Evolutionary conservation across 2,329 filamentous ascomycete genomes (phyloP), one percentile per base, ranked within the genome.

Genomic region (Penicillium sp.): DNA sequence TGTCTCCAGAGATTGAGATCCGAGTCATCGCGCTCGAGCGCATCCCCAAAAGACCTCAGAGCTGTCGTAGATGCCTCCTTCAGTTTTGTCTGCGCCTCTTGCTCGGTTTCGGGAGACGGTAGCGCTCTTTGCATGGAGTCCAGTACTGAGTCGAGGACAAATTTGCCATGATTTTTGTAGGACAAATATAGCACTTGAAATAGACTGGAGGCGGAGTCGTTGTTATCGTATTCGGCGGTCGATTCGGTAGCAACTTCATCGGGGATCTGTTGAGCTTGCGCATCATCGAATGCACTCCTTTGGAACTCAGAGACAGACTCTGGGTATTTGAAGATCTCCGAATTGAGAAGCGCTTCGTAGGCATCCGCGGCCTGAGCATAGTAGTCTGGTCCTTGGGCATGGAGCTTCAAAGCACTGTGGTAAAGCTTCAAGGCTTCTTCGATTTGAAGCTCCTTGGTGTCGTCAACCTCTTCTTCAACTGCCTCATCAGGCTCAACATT

Each of bases 371-470:
- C 92, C 64, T 89, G 84, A 40, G 82, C 72, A 67, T 89, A 93
- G 46, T 83, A 88, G 14, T 75, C 75, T 0, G 88, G 83, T 2
- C 93, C 91, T 71, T 95, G 89, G 1, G 92, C 86, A 66, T 99
- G 93, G 58, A 91, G 83, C 69, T 92, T 95, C 50, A 99, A 75
- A 39, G 93, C 93, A 60, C 80, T 86, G 65, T 97, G 91, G 67
- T 96, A 99, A 30, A 92, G 81, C 72, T 96, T 97, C 54, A 99
- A 77, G 40, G 93, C 91, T 73, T 99, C 93, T 64, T 99, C 93
- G 64, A 97, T 92, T 78, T 95, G 91, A 44, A 99, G 84, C 70
- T 97, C 92, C 68, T 92, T 93, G 29, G 91, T 95, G 63, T 93
- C 90, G 68, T 99, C 93, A 64, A 95, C 77, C 71, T 96, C 91